A percentile compares a stretch with the other conserved stretches of the same genome.
Conservation (phyloP, 306 rosid genomes). For the Ceratonia siliqua region DNA sequence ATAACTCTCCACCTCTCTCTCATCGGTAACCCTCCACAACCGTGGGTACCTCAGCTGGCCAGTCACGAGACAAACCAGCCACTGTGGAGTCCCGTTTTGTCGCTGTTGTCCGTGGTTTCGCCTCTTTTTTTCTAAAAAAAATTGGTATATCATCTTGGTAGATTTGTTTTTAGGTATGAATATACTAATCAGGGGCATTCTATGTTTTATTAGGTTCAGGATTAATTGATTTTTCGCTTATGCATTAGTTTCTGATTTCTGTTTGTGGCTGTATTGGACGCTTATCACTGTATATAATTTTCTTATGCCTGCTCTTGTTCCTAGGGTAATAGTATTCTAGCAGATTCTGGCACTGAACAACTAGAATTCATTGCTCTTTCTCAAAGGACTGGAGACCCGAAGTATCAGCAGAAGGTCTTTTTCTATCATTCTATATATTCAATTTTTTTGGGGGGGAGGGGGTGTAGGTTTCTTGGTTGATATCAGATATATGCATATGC, state of each 20-base stretch:
- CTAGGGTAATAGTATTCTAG: slow-evolving; percentile 84
- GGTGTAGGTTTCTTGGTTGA: slow-evolving; percentile 10
- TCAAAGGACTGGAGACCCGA: slow-evolving; percentile 90
- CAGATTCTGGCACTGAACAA: slow-evolving; percentile 96
- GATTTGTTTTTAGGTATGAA: slow-evolving; percentile 8
- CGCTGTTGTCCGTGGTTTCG: too few relatives aligned
- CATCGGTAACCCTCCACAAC: too few relatives aligned
- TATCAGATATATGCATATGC: background rate
- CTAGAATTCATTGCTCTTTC: slow-evolving; percentile 91
- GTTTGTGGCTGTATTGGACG: background rate
- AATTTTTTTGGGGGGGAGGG: background rate
- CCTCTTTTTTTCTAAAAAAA: background rate
- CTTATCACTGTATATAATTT: slow-evolving; percentile 35
- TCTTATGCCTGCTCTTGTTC: slow-evolving; percentile 36
- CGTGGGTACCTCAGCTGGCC: too few relatives aligned
- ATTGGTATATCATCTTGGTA: background rate
- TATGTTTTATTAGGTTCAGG: background rate
- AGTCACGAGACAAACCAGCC: too few relatives aligned
- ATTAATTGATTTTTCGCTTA: slow-evolving; percentile 17
- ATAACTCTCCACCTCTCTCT: too few relatives aligned
- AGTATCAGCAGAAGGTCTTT: slow-evolving; percentile 84
- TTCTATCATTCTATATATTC: background rate
- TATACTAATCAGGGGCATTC: slow-evolving; percentile 4
- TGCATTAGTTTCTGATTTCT: slow-evolving; percentile 1
- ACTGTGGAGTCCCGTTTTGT: too few relatives aligned